phyloP scores from a whole-genome alignment of 1,284 basidiomycete species.

The Tilletia setariae region DNA sequence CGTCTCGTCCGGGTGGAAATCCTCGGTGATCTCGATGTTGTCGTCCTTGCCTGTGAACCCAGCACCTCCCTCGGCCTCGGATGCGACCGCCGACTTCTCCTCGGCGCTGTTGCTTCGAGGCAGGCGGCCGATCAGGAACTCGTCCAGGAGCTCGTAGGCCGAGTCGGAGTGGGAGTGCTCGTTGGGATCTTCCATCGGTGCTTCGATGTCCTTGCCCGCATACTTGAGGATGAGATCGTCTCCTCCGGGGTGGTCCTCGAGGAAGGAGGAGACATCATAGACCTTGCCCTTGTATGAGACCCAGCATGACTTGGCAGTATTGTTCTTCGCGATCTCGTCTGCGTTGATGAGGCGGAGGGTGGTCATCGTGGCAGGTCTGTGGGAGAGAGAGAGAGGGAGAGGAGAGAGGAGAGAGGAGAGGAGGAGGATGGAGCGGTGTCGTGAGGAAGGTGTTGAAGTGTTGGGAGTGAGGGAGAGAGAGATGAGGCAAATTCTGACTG shows the following conservation, averaged over 20 bases:
- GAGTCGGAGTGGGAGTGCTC: conserved; percentile 90
- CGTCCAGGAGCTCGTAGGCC: conserved; percentile 87
- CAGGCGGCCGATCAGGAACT: conserved; percentile 59
- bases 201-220: conserved; percentile 78
- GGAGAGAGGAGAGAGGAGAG: not conserved
- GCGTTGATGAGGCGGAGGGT: conserved; percentile 28
- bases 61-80: conserved; percentile 29
- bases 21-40: conserved; percentile 65
- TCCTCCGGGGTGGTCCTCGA: conserved; percentile 59
- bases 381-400: not conserved
- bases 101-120: conserved; percentile 25
- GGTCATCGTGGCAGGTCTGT: not conserved
- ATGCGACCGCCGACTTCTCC: conserved; percentile 26
- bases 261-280: conserved; percentile 59
- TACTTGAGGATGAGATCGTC: conserved; percentile 62
- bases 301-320: conserved; percentile 66
- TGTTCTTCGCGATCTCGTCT: conserved; percentile 50
- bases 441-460: not conserved
- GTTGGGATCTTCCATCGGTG: conserved; percentile 75
- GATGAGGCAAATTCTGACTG: not conserved
- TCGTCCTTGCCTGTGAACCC: conserved; percentile 43
- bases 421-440: not conserved
- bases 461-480: not conserved
- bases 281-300: conserved; percentile 57
- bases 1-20: conserved; percentile 49